Evolutionary conservation across 805 yeast species (phyloP), one percentile per base, ranked within the genome.

Genomic region (Barnettozyma sucrosica): DNA sequence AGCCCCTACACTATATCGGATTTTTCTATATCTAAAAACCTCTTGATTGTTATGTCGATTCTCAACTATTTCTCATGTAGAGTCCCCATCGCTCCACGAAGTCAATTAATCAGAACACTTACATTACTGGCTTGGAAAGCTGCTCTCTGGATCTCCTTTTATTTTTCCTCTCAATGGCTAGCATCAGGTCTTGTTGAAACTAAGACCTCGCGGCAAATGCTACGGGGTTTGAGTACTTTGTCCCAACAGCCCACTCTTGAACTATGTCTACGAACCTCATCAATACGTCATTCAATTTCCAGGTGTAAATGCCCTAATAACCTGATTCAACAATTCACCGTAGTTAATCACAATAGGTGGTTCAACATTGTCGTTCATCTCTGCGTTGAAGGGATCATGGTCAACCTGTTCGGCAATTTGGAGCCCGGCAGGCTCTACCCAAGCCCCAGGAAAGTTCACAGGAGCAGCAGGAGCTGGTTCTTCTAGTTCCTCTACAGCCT

Each of bases 1-100:
- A 37, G 41, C 41, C 41, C 10, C 41, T 37, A 37, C 41, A 37
- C 41, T 37, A 37, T 21, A 21, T 37, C 41, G 41, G 41, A 37
- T 37, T 20, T 37, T 20, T 23, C 25, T 23, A 6, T 23, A 5
- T 23, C n/a, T n/a, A n/a, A n/a, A n/a, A n/a, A n/a, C n/a, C n/a
- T n/a, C n/a, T n/a, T n/a, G n/a, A n/a, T n/a, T n/a, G n/a, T n/a
- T n/a, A n/a, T n/a, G n/a, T 23, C 7, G 25, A 23, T 23, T 23
- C 25, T 23, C 25, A n/a, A n/a, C n/a, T n/a, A n/a, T n/a, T n/a
- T n/a, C n/a, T n/a, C n/a, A n/a, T n/a, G n/a, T n/a, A n/a, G n/a
- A n/a, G n/a, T n/a, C n/a, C n/a, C n/a, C n/a, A n/a, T n/a, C n/a
- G n/a, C n/a, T n/a, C n/a, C n/a, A n/a, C n/a, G n/a, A n/a, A n/a